Conservation (phyloP, 805 yeast genomes). For the Teunomyces lycoperdinae region DNA sequence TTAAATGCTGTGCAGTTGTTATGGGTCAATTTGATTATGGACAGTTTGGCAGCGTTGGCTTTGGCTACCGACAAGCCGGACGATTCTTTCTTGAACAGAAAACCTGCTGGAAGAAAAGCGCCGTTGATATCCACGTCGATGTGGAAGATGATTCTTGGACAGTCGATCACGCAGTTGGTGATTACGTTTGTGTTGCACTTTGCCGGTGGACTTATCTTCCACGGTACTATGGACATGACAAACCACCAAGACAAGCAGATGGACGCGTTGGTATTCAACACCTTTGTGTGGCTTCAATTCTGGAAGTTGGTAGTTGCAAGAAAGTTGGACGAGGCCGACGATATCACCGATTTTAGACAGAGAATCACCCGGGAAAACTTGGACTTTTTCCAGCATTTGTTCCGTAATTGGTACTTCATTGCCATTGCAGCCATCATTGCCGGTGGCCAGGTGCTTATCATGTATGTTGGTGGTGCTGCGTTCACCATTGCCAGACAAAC, state of each 20-base stretch:
- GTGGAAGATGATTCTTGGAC: slow-evolving; percentile 98
- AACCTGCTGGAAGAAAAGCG: slow-evolving; percentile 78
- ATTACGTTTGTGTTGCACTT: slow-evolving; percentile 82
- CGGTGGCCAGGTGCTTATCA: slow-evolving; percentile 81
- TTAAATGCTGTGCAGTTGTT: slow-evolving; percentile 94
- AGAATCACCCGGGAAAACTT: slow-evolving; percentile 63
- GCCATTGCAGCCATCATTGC: slow-evolving; percentile 71
- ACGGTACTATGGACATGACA: slow-evolving; percentile 32
- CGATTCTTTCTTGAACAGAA: slow-evolving; percentile 68
- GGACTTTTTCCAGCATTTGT: slow-evolving; percentile 79
- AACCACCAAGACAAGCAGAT: slow-evolving; percentile 56
- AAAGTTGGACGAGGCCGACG: slow-evolving; percentile 85
- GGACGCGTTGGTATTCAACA: slow-evolving; percentile 85
- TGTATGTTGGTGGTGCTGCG: slow-evolving; percentile 97
- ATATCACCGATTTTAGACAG: slow-evolving; percentile 51
- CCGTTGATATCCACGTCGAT: slow-evolving; percentile 85
- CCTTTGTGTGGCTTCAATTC: slow-evolving; percentile 97
- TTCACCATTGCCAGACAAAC: slow-evolving; percentile 80
- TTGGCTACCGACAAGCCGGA: slow-evolving; percentile 97
- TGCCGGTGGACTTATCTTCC: slow-evolving; percentile 64
- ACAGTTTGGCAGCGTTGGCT: slow-evolving; percentile 95
- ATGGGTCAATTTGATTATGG: slow-evolving; percentile 98
- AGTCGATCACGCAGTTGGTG: slow-evolving; percentile 71
- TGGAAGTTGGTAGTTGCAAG: slow-evolving; percentile 90
- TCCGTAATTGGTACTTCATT: slow-evolving; percentile 80